These are phyloP conservation scores for Quercus rubra DNA, from an alignment of 306 rosid genomes.

Conservation along the genomic window DNA sequence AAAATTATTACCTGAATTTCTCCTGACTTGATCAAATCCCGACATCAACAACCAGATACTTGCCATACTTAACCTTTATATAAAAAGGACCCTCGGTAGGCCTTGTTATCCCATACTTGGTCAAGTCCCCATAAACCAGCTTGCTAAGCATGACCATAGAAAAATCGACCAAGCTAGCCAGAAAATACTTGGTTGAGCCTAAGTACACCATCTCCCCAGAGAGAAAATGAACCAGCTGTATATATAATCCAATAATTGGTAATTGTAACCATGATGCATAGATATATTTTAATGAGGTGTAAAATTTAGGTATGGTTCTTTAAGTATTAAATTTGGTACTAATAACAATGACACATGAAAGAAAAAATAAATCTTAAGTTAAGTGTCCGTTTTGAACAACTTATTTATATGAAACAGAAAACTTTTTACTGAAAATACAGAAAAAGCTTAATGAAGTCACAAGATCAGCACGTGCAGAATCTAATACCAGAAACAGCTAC, in stretches of 20 bases:
- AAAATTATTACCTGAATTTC: conserved; percentile 44
- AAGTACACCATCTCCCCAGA: conserved; percentile 37
- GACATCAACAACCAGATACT: conserved; percentile 51
- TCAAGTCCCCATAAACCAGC: conserved; percentile 42
- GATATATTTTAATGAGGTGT: too few relatives aligned
- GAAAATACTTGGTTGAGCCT: conserved; percentile 39
- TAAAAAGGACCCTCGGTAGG: conserved; percentile 64
- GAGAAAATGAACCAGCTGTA: conserved; percentile 51
- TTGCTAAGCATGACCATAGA: conserved; percentile 44
- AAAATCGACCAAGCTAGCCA: conserved; percentile 40
- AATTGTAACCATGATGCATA: neutral
- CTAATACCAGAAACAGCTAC: too few relatives aligned
- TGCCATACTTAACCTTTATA: conserved; percentile 56
- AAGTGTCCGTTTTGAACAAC: accelerated
- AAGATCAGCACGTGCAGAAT: too few relatives aligned
- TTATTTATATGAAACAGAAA: too few relatives aligned
- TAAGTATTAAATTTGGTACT: too few relatives aligned
- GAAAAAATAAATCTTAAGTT: too few relatives aligned
- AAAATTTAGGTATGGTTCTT: too few relatives aligned
- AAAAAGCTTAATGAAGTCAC: too few relatives aligned
- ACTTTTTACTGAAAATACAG: too few relatives aligned
- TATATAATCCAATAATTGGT: neutral
- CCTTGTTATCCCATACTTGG: conserved; percentile 44
- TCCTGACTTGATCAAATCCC: conserved; percentile 56
- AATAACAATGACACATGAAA: too few relatives aligned